Evolutionary conservation across 768 basidiomycete species (phyloP).

Genomic region (Exsudoporus frostii): DNA sequence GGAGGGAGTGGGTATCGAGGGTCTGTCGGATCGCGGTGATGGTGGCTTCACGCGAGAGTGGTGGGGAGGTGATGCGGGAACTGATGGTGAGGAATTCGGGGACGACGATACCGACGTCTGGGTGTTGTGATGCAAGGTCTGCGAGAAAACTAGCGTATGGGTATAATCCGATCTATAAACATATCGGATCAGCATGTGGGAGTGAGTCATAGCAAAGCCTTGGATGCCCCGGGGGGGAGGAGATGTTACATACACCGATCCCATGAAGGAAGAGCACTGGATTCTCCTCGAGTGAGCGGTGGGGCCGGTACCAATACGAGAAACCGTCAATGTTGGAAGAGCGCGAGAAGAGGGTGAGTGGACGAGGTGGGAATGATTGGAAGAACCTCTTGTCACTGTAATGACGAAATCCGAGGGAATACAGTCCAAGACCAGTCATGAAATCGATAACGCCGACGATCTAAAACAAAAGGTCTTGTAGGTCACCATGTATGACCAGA

Average conservation of each 20-base stretch:
- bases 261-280: slow-evolving; percentile 68
- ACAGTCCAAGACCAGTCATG: slow-evolving; percentile 38
- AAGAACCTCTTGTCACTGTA: slow-evolving; percentile 38
- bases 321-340: slow-evolving; percentile 33
- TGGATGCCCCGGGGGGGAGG: background rate
- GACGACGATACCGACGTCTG: slow-evolving; percentile 55
- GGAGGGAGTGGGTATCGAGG: slow-evolving; percentile 40
- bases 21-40: slow-evolving; percentile 43
- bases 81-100: slow-evolving; percentile 59
- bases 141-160: slow-evolving; percentile 53
- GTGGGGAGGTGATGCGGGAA: slow-evolving; percentile 55
- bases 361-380: slow-evolving; percentile 52
- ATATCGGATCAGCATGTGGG: background rate
- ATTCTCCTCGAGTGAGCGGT: slow-evolving; percentile 42
- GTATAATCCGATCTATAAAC: slow-evolving; percentile 55
- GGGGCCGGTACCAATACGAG: slow-evolving; percentile 50
- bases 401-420: slow-evolving; percentile 50
- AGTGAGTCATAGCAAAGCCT: background rate
- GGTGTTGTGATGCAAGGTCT: slow-evolving; percentile 41
- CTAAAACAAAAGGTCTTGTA: slow-evolving; percentile 29
- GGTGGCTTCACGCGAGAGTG: slow-evolving; percentile 41
- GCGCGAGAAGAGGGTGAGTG: slow-evolving; percentile 43
- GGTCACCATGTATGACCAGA: too few species aligned
- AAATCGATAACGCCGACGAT: slow-evolving; percentile 52
- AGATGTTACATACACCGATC: slow-evolving; percentile 47